Percentiles rank a stretch among this genome's conserved stretches.
Evolutionary conservation across 164 flowering plant genomes (phyloP).

Genomic region (Stephania japonica): DNA sequence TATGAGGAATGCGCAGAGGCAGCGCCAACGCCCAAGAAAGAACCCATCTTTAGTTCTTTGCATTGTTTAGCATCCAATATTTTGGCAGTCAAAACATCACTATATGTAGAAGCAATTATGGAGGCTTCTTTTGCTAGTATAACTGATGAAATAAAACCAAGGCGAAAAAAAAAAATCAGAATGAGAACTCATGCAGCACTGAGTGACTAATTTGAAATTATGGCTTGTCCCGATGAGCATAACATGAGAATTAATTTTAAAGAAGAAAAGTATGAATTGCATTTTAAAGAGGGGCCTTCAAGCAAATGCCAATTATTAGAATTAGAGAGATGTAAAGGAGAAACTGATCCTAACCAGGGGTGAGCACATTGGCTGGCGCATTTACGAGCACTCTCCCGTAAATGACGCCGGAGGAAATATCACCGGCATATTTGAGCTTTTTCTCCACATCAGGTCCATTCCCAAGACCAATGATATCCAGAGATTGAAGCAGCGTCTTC

Average conservation of each 20-base stretch:
- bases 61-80: slow-evolving; percentile 78
- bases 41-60: slow-evolving; percentile 92
- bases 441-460: slow-evolving; percentile 74
- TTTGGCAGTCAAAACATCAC: slow-evolving; percentile 79
- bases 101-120: slow-evolving; percentile 62
- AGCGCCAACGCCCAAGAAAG: slow-evolving; percentile 92
- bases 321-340: neutral
- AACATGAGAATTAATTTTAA: neutral
- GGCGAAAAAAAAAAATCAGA: neutral
- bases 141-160: slow-evolving; percentile 39
- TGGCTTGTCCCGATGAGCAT: neutral
- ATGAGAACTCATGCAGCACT: neutral
- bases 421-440: slow-evolving; percentile 64
- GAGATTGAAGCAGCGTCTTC: slow-evolving; percentile 52
- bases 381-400: slow-evolving; percentile 86
- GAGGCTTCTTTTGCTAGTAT: slow-evolving; percentile 85
- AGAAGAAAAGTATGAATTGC: no score
- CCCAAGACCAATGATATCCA: slow-evolving; percentile 88
- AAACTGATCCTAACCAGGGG: slow-evolving; percentile 62
- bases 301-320: neutral
- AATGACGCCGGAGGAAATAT: slow-evolving; percentile 71
- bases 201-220: neutral
- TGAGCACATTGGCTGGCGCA: slow-evolving; percentile 94
- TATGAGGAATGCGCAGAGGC: slow-evolving; percentile 89
- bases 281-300: no score